Evolutionary conservation across 768 basidiomycete species (phyloP), one percentile per base, ranked within the genome.

Genomic region (Kwoniella europaea): DNA sequence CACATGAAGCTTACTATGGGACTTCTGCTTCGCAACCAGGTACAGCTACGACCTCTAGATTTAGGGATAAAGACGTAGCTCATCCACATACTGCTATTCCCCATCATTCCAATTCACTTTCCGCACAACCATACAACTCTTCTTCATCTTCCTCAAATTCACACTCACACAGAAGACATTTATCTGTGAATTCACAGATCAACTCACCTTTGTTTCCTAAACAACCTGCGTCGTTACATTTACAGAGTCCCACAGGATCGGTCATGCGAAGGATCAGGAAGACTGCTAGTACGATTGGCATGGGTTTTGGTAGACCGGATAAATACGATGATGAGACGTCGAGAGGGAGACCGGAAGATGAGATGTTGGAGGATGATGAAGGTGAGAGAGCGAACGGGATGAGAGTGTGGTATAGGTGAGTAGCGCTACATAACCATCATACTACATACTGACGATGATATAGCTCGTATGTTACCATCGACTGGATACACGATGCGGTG

Each of bases 401-500:
- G 67, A 75, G 85, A 59, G 80, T 83, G 29, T 85, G 85, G 85
- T 85, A 83, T 66, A 79, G 76, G 76, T 79, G 71, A 71, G 74
- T 79, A n/a, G 9, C 18, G 13, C 65, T 42, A 27, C 7, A 9
- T 35, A 9, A 35, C 6, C 35, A 35, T 7, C 35, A 7, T 35
- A 35, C 29, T 29, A 29, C 4, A 29, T 29, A 29, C 29, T 69
- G 69, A 63, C 35, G 22, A 57, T 24, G 43, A 22, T 10, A 27
- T 65, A 81, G 79, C 63, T 75, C 91, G 2, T 96, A 90, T 85
- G 90, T 92, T 0, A 93, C 92, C 20, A 91, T 96, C 67, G 94
- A 98, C 83, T 98, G 95, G 96, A 86, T 98, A 65, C 96, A 98
- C 77, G 96, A 98, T 85, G 88, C 92, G 52, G 84, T 86, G 73